Conservation (phyloP, 768 basidiomycete genomes). For the Collybia mongolica region DNA sequence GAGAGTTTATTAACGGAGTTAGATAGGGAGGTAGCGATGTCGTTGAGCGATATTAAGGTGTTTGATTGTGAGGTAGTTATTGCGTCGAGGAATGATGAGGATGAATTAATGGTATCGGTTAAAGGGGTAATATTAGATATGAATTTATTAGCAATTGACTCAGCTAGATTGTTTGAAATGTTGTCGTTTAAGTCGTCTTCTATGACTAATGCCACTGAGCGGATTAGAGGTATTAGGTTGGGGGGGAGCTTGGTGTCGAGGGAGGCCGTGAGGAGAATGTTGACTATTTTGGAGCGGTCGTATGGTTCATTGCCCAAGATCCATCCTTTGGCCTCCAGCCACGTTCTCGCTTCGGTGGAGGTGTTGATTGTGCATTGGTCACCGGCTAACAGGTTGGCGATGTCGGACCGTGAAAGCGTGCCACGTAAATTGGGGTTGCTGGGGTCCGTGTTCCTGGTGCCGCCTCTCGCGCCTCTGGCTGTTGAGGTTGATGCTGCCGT, state of each 20-base stretch:
- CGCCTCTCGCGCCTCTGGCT: too few species aligned
- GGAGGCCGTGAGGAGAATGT: not conserved
- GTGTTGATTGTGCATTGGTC: too few species aligned
- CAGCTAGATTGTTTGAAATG: not conserved
- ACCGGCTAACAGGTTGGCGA: too few species aligned
- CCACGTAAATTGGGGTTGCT: too few species aligned
- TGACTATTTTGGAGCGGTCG: conserved; percentile 3
- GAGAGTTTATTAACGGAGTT: not conserved
- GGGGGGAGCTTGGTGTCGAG: not conserved
- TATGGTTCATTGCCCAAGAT: not conserved
- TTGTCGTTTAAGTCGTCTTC: conserved; percentile 5
- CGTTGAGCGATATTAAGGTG: not conserved
- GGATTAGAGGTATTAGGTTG: not conserved
- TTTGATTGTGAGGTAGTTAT: not conserved
- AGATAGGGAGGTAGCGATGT: not conserved
- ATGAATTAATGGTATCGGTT: not conserved
- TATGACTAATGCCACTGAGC: conserved; percentile 1
- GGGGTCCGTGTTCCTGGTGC: too few species aligned
- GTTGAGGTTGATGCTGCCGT: too few species aligned
- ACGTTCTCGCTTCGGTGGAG: too few species aligned
- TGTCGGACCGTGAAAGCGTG: too few species aligned
- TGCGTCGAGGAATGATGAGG: not conserved
- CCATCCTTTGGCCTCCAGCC: too few species aligned
- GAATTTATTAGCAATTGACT: not conserved
- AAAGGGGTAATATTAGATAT: not conserved